Evolutionary conservation across 148 eudicot genomes (phyloP), one percentile per base, ranked within the genome.

Genomic region (Camellia lanceoleosa): DNA sequence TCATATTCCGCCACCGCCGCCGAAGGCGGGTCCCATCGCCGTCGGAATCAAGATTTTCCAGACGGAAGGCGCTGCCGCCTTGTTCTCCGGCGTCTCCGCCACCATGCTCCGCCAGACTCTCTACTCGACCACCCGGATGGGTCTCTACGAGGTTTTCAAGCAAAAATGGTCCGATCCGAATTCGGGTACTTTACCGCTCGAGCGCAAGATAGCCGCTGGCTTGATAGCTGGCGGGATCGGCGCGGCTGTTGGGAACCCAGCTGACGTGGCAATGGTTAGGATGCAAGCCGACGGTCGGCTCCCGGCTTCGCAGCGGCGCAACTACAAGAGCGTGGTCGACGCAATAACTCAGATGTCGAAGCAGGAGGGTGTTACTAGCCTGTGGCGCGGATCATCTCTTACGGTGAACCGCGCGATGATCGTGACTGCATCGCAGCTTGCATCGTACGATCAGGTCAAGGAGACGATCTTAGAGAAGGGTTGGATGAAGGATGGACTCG

Each of bases 271-370:
- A 8, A 88, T 88, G 90, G 90, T 88, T 5, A 78, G 87, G 2
- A 88, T 86, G 90, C 90, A 86, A 74, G 90, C 88, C n/a, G 90
- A 88, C 73, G 90, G 90, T 14, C 79, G 88, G 77, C 87, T 88
- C 56, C 90, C 90, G 49, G 60, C 18, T 5, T 41, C 75, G 0
- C 80, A 88, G 72, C 82, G 85, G 12, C 84, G 88, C 4, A 88
- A 86, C 68, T 88, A 88, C 77, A 82, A 78, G 41, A 62, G 87
- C 60, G 88, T 82, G 3, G 77, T 70, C 10, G 90, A 88, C 68
- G 87, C 88, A 0, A 79, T 88, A 0, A 68, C 82, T 0, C 80
- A 76, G 12, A 88, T 88, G 90, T 41, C 59, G 11, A 79, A 19
- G 67, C 74, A 73, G 18, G 90, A 85, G 47, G 90, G 90, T 10